These are phyloP conservation scores for Haplosporangium sp. DNA, from an alignment of 371 early-diverging fungal species.

Conservation along the genomic window DNA sequence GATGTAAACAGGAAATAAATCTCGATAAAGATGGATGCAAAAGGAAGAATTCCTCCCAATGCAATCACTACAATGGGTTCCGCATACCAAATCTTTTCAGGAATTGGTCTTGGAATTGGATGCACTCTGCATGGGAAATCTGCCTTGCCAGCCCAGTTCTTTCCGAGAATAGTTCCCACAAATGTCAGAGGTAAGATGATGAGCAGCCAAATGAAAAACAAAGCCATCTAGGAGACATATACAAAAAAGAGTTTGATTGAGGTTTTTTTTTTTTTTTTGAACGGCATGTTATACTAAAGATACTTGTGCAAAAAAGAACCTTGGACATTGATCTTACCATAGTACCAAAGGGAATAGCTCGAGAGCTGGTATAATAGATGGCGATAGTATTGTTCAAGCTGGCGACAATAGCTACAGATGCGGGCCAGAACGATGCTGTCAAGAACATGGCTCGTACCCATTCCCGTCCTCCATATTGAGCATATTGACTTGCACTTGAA, in stretches of 20 bases:
- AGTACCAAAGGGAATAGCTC: constrained; percentile 84
- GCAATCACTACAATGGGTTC: constrained; percentile 74
- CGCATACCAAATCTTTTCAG: constrained; percentile 80
- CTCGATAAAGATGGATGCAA: constrained; percentile 89
- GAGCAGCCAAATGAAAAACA: constrained; percentile 81
- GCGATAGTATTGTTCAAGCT: constrained; percentile 80
- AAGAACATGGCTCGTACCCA: constrained; percentile 80
- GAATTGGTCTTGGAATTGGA: constrained; percentile 85
- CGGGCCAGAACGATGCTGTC: constrained; percentile 82
- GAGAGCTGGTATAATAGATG: constrained; percentile 78
- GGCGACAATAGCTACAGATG: constrained; percentile 66
- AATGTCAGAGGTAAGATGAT: constrained; percentile 80
- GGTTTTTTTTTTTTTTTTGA: too few species aligned
- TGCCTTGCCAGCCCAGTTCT: constrained; percentile 73
- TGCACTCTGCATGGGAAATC: constrained; percentile 88
- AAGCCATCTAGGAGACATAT: constrained; percentile 57
- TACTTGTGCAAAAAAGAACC: too few species aligned
- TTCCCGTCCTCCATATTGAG: constrained; percentile 79
- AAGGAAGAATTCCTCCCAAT: constrained; percentile 84
- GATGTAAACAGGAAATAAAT: constrained; percentile 88
- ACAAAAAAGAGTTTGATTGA: neutral
- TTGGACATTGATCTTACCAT: constrained; percentile 60
- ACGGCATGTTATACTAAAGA: too few species aligned
- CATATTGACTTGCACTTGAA: constrained; percentile 75
- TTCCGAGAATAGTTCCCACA: constrained; percentile 81